Percentiles rank a stretch among this genome's conserved stretches.
phyloP scores from a whole-genome alignment of 352 stramenopile species.

The Phytophthora cryptogea region DNA sequence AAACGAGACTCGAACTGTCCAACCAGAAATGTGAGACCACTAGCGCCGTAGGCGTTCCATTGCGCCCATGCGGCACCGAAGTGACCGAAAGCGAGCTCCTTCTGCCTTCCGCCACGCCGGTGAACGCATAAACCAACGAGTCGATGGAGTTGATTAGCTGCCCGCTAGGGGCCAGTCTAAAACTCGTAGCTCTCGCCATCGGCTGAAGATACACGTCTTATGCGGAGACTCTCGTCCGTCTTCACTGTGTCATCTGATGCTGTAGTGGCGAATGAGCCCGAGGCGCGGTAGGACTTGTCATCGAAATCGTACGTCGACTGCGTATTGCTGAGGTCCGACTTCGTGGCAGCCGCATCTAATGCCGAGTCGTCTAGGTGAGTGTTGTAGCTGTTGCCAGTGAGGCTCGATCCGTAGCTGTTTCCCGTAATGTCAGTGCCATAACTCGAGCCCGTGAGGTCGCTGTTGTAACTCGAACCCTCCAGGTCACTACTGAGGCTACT shows the following conservation, averaged over 20 bases:
- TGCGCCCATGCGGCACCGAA: conserved; percentile 27
- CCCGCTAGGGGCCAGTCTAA: conserved; percentile 29
- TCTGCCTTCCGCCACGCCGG: conserved; percentile 17
- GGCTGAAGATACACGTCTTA: conserved; percentile 48
- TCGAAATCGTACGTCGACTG: conserved; percentile 55
- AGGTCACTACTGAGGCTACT: conserved; percentile 34
- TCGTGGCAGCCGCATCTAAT: conserved; percentile 16
- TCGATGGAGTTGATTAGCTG: conserved; percentile 19
- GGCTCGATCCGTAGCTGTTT: conserved; percentile 29
- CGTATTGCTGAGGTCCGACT: conserved; percentile 35
- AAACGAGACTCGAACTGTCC: conserved; percentile 14
- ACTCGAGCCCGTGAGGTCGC: conserved; percentile 28
- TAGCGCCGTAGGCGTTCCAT: conserved; percentile 30
- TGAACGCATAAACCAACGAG: conserved; percentile 21
- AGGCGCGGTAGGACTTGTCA: conserved; percentile 35
- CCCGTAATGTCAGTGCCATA: conserved; percentile 28
- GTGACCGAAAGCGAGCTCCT: conserved; percentile 12
- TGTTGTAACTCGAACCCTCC: conserved; percentile 35
- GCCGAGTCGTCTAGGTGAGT: conserved; percentile 20
- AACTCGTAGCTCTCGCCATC: conserved; percentile 81
- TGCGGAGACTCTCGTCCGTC: conserved; percentile 23
- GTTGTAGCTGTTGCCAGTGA: conserved; percentile 24
- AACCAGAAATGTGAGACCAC: conserved; percentile 14
- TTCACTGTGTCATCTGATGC: conserved; percentile 29
- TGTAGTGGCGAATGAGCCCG: conserved; percentile 34